phyloP scores from a whole-genome alignment of 208 protist genomes.

The Leishmania aethiopica region DNA sequence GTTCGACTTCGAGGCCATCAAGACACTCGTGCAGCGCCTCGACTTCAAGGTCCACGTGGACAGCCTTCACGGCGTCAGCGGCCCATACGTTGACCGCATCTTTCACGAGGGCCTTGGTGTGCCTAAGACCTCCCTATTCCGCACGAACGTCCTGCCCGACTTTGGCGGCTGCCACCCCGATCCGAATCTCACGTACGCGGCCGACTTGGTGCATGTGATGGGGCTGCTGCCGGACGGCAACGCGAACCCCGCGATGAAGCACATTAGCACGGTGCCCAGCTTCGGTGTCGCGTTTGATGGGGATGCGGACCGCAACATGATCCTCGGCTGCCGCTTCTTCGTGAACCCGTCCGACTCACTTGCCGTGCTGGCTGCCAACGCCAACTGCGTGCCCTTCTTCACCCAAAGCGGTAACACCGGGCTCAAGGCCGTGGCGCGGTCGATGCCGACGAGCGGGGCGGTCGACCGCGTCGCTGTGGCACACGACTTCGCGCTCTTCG shows the following conservation, averaged over 20 bases:
- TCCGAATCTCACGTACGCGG: constrained; percentile 98
- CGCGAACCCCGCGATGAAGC: constrained; percentile 28
- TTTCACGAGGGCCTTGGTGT: constrained; percentile 93
- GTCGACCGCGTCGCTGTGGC: constrained; percentile 90
- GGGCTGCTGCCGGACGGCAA: constrained; percentile 68
- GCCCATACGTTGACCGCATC: constrained; percentile 93
- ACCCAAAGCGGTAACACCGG: constrained; percentile 15
- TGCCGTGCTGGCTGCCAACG: constrained; percentile 95
- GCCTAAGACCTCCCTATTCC: constrained; percentile 44
- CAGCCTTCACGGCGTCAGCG: constrained; percentile 95
- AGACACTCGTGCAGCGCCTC: constrained; percentile 56
- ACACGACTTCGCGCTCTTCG: constrained; percentile 80
- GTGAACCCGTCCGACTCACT: constrained; percentile 98
- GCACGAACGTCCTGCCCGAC: constrained; percentile 76
- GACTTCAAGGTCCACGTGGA: constrained; percentile 95
- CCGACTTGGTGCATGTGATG: constrained; percentile 92
- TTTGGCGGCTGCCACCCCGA: constrained; percentile 98
- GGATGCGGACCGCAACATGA: constrained; percentile 99
- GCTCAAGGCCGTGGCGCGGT: constrained; percentile 93
- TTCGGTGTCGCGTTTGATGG: constrained; percentile 98
- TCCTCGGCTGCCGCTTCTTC: constrained; percentile 96
- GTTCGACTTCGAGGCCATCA: constrained; percentile 94
- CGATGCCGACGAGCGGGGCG: constrained; percentile 96
- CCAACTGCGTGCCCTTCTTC: constrained; percentile 95
- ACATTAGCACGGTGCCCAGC: constrained; percentile 42